Evolutionary conservation across 805 yeast genomes (phyloP).

Genomic region (Metschnikowia shivogae): DNA sequence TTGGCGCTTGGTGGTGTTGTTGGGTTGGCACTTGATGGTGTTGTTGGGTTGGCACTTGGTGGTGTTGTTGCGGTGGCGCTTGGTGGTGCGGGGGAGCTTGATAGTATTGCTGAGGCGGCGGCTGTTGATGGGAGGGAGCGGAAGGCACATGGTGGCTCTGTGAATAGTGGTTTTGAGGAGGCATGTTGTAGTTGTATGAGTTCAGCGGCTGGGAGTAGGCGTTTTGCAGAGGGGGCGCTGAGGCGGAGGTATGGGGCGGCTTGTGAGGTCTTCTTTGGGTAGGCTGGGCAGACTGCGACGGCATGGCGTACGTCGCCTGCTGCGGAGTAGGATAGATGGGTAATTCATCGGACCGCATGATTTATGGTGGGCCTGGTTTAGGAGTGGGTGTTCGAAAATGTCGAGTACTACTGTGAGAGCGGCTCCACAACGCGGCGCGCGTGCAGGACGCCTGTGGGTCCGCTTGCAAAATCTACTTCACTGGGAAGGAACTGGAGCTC

Average conservation of each 20-base stretch:
- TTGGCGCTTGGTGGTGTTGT: slow-evolving; percentile 1
- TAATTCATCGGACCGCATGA: slow-evolving; percentile 30
- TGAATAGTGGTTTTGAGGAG: slow-evolving; percentile 4
- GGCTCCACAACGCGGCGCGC: background rate
- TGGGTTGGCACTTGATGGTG: slow-evolving; percentile 2
- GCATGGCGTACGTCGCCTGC: slow-evolving; percentile 30
- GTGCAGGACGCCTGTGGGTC: background rate
- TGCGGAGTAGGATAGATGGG: slow-evolving; percentile 46
- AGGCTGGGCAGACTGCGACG: slow-evolving; percentile 8
- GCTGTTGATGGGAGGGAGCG: slow-evolving; percentile 2
- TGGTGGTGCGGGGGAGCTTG: background rate
- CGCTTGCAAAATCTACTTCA: background rate
- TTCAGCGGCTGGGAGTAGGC: slow-evolving; percentile 1
- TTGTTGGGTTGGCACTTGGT: background rate
- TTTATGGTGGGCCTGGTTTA: background rate
- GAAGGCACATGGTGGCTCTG: background rate
- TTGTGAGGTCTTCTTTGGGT: slow-evolving; percentile 3
- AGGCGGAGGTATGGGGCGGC: slow-evolving; percentile 8
- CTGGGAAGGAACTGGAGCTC: background rate
- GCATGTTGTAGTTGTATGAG: slow-evolving; percentile 1
- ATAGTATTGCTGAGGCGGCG: slow-evolving; percentile 5
- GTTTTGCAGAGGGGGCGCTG: slow-evolving; percentile 7
- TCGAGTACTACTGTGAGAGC: slow-evolving; percentile 2
- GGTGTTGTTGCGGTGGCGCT: slow-evolving; percentile 2
- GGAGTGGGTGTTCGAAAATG: background rate